Conservation (phyloP, 129 eudicot species). For the Flaveria bidentis region DNA sequence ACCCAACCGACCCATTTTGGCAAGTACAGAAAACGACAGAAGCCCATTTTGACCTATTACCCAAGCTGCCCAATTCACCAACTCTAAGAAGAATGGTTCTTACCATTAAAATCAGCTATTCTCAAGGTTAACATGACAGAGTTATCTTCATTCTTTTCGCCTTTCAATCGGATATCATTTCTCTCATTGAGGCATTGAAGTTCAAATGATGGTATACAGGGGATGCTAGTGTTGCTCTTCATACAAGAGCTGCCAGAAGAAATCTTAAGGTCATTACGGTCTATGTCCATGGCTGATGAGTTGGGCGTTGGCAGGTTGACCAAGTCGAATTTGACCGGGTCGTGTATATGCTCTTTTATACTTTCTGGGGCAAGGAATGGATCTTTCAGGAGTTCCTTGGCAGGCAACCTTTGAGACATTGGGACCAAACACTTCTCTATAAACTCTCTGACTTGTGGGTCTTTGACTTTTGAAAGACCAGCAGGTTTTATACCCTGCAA, state of each 20-base stretch:
- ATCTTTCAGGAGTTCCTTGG: constrained; percentile 49
- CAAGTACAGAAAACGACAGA: neutral
- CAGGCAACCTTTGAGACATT: constrained; percentile 42
- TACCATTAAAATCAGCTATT: constrained; percentile 51
- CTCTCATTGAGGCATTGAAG: constrained; percentile 41
- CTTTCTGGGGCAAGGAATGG: constrained; percentile 47
- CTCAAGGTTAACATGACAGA: constrained; percentile 50
- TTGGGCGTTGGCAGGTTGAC: neutral
- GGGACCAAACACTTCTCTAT: constrained; percentile 61
- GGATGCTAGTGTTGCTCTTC: constrained; percentile 34
- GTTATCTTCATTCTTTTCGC: constrained; percentile 46
- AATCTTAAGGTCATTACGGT: constrained; percentile 35
- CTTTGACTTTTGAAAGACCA: constrained; percentile 49
- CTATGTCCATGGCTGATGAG: constrained; percentile 54
- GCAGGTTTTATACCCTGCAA: constrained; percentile 45
- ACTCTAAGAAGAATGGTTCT: neutral
- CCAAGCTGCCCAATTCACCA: constrained; percentile 8
- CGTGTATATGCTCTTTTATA: constrained; percentile 32
- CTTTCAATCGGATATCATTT: constrained; percentile 51
- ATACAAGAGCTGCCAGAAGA: constrained; percentile 33
- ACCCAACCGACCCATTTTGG: neutral
- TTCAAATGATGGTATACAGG: constrained; percentile 35
- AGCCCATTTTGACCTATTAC: neutral
- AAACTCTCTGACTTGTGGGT: constrained; percentile 42
- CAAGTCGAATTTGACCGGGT: constrained; percentile 30